These are phyloP conservation scores for Decorospora gaudefroyi DNA, from an alignment of 2,329 filamentous ascomycete genomes.

Conservation along the genomic window DNA sequence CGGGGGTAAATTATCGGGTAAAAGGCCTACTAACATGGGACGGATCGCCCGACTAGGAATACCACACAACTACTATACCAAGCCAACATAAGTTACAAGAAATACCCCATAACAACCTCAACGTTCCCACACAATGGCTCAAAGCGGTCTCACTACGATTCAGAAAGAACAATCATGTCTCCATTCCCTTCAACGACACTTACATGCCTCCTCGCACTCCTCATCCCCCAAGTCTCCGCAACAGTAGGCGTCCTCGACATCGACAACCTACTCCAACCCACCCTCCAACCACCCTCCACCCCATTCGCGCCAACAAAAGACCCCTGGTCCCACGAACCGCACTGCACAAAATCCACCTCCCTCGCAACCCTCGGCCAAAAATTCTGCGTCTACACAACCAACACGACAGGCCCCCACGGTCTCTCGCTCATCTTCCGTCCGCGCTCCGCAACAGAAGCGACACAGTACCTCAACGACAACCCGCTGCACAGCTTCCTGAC, in stretches of 20 bases:
- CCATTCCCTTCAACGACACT: not conserved
- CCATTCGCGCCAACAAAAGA: not conserved
- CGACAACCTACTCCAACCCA: slow-evolving; percentile 17
- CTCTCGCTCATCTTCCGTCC: slow-evolving; percentile 23
- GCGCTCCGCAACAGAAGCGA: slow-evolving; percentile 5
- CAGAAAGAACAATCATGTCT: not conserved
- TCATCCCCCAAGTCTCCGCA: slow-evolving; percentile 2
- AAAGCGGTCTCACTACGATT: too few species aligned
- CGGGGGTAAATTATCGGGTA: slow-evolving; percentile 14
- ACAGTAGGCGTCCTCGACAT: slow-evolving; percentile 21
- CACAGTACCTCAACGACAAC: slow-evolving; percentile 18
- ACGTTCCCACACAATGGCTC: too few species aligned
- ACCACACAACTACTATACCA: not conserved
- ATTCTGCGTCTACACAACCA: slow-evolving; percentile 31
- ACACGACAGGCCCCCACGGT: slow-evolving; percentile 18
- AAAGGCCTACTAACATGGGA: slow-evolving; percentile 4
- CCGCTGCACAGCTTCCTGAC: slow-evolving; percentile 21
- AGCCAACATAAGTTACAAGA: too few species aligned
- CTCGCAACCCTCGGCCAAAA: slow-evolving; percentile 15
- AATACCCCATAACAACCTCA: too few species aligned
- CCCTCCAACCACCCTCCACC: not conserved
- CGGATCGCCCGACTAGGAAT: too few species aligned
- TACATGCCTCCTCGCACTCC: not conserved
- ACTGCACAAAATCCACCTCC: slow-evolving; percentile 16
- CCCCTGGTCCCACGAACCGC: slow-evolving; percentile 24